Base-by-base conservation (phyloP, 2,329 filamentous ascomycete genomes). In the Epichloe sylvatica region DNA sequence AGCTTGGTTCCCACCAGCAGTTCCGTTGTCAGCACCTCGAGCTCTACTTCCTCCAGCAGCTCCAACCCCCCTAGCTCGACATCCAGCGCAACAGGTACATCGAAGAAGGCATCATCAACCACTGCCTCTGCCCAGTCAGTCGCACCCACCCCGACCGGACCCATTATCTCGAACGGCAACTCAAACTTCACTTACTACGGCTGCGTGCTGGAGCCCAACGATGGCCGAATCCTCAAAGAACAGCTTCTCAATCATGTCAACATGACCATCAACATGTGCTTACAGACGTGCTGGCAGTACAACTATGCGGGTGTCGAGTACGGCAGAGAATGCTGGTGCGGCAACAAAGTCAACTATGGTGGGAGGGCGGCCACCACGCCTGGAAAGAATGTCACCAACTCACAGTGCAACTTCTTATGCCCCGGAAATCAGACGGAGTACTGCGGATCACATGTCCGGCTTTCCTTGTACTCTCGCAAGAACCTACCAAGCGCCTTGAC, bases 241-340 rank as follows among this genome's bases (percentile, higher is more conserved):
- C 62, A 67, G 38, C 47, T 64, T 4, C 53, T 62, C 35, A 67
- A 63, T 33, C 57, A 62, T 13, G 55, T 47, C 11, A 52, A 57
- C 8, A 67, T 69, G 65, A 67, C 64, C 0, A 55, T 67, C 12
- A 57, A 64, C 9, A 50, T 52, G 0, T 69, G 67, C 46, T 51
- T 67, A 1, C 56, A 62, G 44, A 57, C 57, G 1, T 69, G 67
- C 45, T 59, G 55, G 37, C 53, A 60, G 19, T 68, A 63, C 49
- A 59, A 58, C 6, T 69, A 59, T 23, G 65, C 62, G 1, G 67
- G 66, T 9, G 59, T 68, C 4, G 64, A 69, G 46, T 68, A 68
- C 34, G 64, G 64, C 6, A 58, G 57, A 2, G 66, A 69, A 21
- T 69, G 67, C 25, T 69, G 63, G 60, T 69, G 66, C 40, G 64